Evolutionary conservation across 306 rosid species (phyloP).

Genomic region (Vigna radiata): DNA sequence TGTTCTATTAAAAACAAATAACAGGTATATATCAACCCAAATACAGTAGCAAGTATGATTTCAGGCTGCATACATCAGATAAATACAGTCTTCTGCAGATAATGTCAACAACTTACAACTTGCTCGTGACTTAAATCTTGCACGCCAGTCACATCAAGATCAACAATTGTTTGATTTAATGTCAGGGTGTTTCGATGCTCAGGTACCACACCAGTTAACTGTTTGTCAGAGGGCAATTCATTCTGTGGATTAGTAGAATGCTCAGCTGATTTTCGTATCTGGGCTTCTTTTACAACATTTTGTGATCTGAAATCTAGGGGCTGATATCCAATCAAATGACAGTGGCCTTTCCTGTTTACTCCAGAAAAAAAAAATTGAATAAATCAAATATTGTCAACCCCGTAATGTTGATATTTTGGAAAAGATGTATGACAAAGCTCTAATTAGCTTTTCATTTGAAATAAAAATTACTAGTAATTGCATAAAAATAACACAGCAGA

Average conservation of each 20-base stretch:
- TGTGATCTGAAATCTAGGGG: constrained; percentile 48
- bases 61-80: constrained; percentile 18
- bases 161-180: constrained; percentile 35
- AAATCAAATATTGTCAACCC: constrained; percentile 28
- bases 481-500: neutral
- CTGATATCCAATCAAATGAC: constrained; percentile 80
- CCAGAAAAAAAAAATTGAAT: constrained; percentile 47
- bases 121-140: constrained; percentile 35
- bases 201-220: constrained; percentile 31
- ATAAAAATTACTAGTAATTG: constrained; percentile 13
- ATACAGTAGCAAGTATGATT: constrained; percentile 38
- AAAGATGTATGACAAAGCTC: constrained; percentile 32
- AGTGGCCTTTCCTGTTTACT: constrained; percentile 74
- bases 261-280: constrained; percentile 43
- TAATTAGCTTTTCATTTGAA: constrained; percentile 7
- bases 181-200: constrained; percentile 34
- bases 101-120: constrained; percentile 37
- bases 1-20: neutral
- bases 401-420: constrained; percentile 24
- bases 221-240: constrained; percentile 48
- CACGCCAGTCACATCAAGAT: constrained; percentile 20
- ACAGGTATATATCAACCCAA: constrained; percentile 28
- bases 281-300: constrained; percentile 46
- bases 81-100: constrained; percentile 35
- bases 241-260: constrained; percentile 43